phyloP scores from a whole-genome alignment of 192 early-diverging fungal species.

The Entophlyctis luteolus region DNA sequence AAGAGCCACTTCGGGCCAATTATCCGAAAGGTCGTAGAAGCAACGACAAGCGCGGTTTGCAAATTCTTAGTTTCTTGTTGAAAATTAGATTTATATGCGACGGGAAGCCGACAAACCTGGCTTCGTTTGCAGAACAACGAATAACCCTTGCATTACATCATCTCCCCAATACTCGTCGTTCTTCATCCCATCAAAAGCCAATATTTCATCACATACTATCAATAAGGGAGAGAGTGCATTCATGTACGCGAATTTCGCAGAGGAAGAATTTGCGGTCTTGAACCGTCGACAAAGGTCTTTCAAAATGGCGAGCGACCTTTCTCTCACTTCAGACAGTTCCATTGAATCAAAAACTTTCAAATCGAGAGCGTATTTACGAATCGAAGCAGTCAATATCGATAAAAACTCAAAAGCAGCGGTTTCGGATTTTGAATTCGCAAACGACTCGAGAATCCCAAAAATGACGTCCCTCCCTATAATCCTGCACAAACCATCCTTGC shows the following conservation, averaged over 20 bases:
- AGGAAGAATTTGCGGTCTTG: not conserved
- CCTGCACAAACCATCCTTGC: not conserved
- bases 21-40: not conserved
- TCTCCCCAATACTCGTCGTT: too few relatives aligned
- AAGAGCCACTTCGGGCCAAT: constrained; percentile 14
- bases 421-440: too few relatives aligned
- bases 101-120: not conserved
- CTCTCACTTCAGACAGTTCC: too few relatives aligned
- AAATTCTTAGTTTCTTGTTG: not conserved
- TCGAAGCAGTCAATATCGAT: not conserved
- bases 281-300: too few relatives aligned
- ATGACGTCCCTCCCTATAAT: not conserved
- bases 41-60: not conserved
- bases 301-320: too few relatives aligned
- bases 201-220: not conserved
- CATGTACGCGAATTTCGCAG: not conserved
- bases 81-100: not conserved
- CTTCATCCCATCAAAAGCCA: too few relatives aligned
- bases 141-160: not conserved
- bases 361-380: not conserved
- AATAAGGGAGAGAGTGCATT: not conserved
- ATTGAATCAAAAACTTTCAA: not conserved
- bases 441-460: not conserved
- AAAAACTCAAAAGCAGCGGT: not conserved
- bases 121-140: not conserved